phyloP scores from a whole-genome alignment of 139 green algal species.

The Medakamo hakoo region DNA sequence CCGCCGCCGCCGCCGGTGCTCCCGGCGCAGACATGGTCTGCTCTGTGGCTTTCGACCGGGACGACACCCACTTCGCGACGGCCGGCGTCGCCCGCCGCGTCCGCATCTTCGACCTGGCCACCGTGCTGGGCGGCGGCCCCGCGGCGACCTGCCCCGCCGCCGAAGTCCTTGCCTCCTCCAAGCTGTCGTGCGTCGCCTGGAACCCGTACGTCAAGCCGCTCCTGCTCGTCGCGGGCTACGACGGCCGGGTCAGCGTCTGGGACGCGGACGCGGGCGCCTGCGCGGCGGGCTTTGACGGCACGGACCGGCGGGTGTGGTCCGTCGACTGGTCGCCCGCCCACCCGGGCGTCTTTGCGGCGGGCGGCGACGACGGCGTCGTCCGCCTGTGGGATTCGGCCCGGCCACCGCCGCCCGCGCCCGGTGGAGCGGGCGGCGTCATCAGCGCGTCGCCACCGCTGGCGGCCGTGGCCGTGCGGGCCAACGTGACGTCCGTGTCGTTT shows the following conservation, averaged over 20 bases:
- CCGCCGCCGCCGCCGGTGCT: too few relatives aligned
- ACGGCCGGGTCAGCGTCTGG: conserved; percentile 48
- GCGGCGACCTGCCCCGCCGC: conserved; percentile 3
- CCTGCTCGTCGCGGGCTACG: conserved; percentile 45
- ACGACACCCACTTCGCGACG: conserved; percentile 79
- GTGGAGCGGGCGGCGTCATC: too few relatives aligned
- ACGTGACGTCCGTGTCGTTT: conserved; percentile 47
- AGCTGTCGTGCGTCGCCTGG: conserved; percentile 54
- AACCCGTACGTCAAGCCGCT: conserved; percentile 59
- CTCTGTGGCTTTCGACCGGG: conserved; percentile 55
- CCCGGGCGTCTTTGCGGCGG: conserved; percentile 37
- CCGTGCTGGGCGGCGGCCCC: conserved; percentile 21
- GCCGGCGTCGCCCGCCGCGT: conserved; percentile 58
- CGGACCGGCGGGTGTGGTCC: conserved; percentile 51
- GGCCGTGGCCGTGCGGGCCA: conserved; percentile 37
- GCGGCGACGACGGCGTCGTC: conserved; percentile 16
- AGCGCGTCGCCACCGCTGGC: conserved; percentile 11
- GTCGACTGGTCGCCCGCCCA: conserved; percentile 45
- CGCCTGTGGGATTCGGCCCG: conserved; percentile 53
- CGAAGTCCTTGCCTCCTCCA: conserved; percentile 22
- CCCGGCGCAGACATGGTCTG: conserved; percentile 34
- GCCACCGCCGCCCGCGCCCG: too few relatives aligned
- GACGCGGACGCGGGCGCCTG: conserved; percentile 19
- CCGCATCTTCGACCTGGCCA: conserved; percentile 37
- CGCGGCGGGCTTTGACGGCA: conserved; percentile 36